Percentiles rank a stretch among this genome's conserved stretches.
Evolutionary conservation across 176 grass and related monocot genomes (phyloP).

Genomic region (Leersia perrieri): DNA sequence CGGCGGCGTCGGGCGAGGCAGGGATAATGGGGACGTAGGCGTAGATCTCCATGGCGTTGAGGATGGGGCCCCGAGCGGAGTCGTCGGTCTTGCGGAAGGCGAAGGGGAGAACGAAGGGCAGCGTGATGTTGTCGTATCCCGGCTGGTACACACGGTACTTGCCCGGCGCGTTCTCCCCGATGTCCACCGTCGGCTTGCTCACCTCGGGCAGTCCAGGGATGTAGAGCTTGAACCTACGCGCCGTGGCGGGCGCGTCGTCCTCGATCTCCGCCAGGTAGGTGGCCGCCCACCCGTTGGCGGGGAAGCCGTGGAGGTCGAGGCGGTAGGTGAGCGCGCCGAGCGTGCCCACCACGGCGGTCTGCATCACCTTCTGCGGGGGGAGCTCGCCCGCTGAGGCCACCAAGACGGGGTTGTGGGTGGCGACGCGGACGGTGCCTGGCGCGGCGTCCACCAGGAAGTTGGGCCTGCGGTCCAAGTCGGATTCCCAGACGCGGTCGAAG

Average conservation of each 20-base stretch:
- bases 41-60: constrained; percentile 90
- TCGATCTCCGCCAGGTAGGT: constrained; percentile 87
- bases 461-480: constrained; percentile 63
- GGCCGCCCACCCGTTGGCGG: constrained; percentile 73
- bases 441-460: constrained; percentile 88
- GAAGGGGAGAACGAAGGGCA: constrained; percentile 74
- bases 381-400: constrained; percentile 51
- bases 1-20: constrained; percentile 49
- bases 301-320: constrained; percentile 81
- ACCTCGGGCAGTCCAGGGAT: constrained; percentile 59
- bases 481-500: constrained; percentile 93
- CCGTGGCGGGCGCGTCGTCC: constrained; percentile 46
- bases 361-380: constrained; percentile 89
- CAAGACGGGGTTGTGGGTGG: constrained; percentile 58
- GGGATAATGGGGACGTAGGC: constrained; percentile 54
- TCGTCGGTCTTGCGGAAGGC: constrained; percentile 75
- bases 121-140: constrained; percentile 64
- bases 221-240: constrained; percentile 84
- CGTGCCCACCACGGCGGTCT: constrained; percentile 67
- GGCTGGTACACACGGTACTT: constrained; percentile 82
- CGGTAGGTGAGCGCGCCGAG: constrained; percentile 73
- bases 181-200: constrained; percentile 77
- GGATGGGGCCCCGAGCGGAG: constrained; percentile 71
- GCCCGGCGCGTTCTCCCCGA: constrained; percentile 79
- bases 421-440: constrained; percentile 67